Evolutionary conservation across 257 asterid genomes (phyloP).

Genomic region (Fraxinus quadrangulata): DNA sequence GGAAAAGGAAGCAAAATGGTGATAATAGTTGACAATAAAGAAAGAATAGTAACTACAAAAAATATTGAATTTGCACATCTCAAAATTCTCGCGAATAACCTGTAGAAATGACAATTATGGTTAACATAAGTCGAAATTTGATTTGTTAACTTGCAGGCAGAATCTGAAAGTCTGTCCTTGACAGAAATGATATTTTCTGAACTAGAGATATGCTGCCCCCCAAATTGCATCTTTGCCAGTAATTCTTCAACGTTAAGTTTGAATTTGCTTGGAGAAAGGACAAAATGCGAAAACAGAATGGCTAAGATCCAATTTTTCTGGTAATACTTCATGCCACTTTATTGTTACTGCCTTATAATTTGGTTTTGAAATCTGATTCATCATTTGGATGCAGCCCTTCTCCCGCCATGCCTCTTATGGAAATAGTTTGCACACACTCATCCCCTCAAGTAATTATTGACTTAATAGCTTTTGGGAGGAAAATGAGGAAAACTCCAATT

Average conservation of each 20-base stretch:
- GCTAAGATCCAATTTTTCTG: constrained; percentile 47
- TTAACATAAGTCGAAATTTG: neutral
- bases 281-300: constrained; percentile 43
- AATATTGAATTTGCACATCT: neutral
- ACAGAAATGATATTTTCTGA: constrained; percentile 47
- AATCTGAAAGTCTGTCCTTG: constrained; percentile 33
- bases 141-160: constrained; percentile 40
- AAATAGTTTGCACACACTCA: constrained; percentile 43
- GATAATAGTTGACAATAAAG: neutral
- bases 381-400: constrained; percentile 45
- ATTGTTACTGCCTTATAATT: neutral
- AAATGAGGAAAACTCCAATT: constrained; percentile 53
- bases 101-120: neutral
- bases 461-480: constrained; percentile 49
- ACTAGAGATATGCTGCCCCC: constrained; percentile 46
- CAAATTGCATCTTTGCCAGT: constrained; percentile 48
- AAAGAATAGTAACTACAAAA: neutral
- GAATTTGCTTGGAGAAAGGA: constrained; percentile 40
- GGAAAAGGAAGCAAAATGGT: neutral
- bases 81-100: neutral
- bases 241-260: constrained; percentile 42
- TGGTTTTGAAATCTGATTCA: constrained; percentile 19
- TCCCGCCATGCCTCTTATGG: constrained; percentile 47
- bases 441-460: constrained; percentile 50
- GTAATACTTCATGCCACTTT: constrained; percentile 29